Base-by-base conservation (phyloP, 805 yeast species). In the Sungouiella thailandica region DNA sequence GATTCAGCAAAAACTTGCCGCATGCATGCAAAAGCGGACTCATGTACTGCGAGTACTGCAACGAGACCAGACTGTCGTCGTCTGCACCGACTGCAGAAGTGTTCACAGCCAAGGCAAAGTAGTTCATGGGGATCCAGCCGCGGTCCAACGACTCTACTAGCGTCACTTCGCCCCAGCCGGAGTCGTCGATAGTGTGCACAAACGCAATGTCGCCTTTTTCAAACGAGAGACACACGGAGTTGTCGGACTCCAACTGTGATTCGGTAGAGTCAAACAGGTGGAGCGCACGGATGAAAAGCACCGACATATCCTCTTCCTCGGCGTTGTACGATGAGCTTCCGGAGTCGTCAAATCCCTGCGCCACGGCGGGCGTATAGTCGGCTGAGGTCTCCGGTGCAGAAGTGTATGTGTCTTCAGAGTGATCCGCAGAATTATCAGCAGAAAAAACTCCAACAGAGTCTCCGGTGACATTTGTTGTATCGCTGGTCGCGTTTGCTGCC, bases 121-220 rank as follows among this genome's bases (percentile, higher is more conserved):
- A 84, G 51, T 83, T 84, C 71, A 84, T 79, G 3, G 94, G 94
- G 12, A 83, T 85, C 94, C 94, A 84, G 12, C 94, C 94, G 41
- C 87, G 61, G 46, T 71, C 70, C 32, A 79, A 62, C 10, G 78
- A 65, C 36, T 76, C 78, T 7, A 83, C 58, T 24, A 83, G 50
- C 0, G 89, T 83, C 2, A 83, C 93, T 54, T 84, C 94, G 39
- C 89, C 90, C 94, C 94, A 84, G 0, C 93, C 94, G 14, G 87
- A 78, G 35, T 80, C 80, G 53, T 83, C 93, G 15, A 83, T 74
- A 6, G 83, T 74, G 49, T 83, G 88, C 4, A 84, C 84, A 55
- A 83, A 84, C 0, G 86, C 89, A 31, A 80, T 60, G 46, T 82
- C 93, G 41, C 75, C 73, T 41, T 74, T 76, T 15, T 74, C 72